Evolutionary conservation across 2,329 filamentous ascomycete species (phyloP), one percentile per base, ranked within the genome.

Genomic region (Aspergillus sp.): DNA sequence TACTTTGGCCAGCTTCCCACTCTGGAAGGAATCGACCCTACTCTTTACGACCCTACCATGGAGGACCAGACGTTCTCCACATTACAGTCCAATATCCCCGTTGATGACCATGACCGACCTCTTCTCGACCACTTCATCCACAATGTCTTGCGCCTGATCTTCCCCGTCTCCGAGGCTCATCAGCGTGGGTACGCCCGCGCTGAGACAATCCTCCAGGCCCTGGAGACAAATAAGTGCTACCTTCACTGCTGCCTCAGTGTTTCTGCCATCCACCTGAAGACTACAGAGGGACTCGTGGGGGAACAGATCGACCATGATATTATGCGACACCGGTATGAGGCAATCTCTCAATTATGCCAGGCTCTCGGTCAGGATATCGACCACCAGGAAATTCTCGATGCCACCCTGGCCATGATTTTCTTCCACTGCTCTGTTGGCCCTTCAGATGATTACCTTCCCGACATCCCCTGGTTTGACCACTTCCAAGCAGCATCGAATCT

Each of bases 401-500:
- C 91, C 1, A 90, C 90, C 0, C 78, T 97, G 5, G 90, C 88
- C 40, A 90, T 97, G 81, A 95, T 96, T 64, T 93, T 95, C 72
- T 94, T 96, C 75, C 90, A 95, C 64, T 93, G 87, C 70, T 85
- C 88, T 27, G 91, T 97, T 51, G 91, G 91, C 42, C 82, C 88
- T 57, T 83, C 86, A 31, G 86, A 93, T 57, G 89, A 96, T 62
- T 79, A 79, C 37, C 81, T 96, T 26, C 86, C 88, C 11, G 90
- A 97, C 63, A 95, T 97, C 56, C 84, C 90, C 19, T 98, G 93
- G 93, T 88, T 91, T 71, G 88, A 95, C 65, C 93, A 98, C 73
- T 96, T 97, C 72, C 86, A 94, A 65, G 90, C 90, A 4, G 91
- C 86, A 13, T 85, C 86, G 54, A 90, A 83, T 56, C 77, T 97